Conservation (phyloP, 345 rosid species). For the Camelina laxa region DNA sequence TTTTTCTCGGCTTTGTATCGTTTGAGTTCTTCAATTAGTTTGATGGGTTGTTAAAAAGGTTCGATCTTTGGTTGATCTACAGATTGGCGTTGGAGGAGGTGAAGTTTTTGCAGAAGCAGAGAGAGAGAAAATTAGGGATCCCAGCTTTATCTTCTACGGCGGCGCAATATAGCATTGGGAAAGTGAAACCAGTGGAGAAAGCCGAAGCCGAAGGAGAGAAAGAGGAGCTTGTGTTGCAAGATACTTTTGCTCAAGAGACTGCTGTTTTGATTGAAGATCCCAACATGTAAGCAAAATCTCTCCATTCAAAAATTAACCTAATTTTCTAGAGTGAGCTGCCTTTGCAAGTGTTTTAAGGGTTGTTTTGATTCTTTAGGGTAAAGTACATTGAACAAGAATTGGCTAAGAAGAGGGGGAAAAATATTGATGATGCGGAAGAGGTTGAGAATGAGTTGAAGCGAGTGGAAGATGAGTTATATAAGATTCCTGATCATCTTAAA, state of each 20-base stretch:
- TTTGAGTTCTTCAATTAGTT: background rate
- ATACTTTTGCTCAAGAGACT: slow-evolving; percentile 97
- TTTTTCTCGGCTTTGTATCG: background rate
- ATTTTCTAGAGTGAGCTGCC: slow-evolving; percentile 11
- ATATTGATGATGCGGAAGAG: slow-evolving; percentile 52
- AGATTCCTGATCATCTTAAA: slow-evolving; percentile 94
- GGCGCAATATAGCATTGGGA: slow-evolving; percentile 46
- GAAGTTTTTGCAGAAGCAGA: slow-evolving; percentile 89
- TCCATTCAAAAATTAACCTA: background rate
- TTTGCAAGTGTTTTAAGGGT: background rate
- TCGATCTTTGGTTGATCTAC: slow-evolving; percentile 10
- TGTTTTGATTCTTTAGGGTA: slow-evolving; percentile 53
- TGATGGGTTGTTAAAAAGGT: slow-evolving; percentile 22
- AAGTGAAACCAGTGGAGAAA: slow-evolving; percentile 59
- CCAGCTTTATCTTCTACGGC: slow-evolving; percentile 56
- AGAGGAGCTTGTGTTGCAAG: slow-evolving; percentile 96
- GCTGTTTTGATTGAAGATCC: slow-evolving; percentile 97
- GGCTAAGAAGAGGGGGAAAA: slow-evolving; percentile 83
- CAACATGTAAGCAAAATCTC: slow-evolving; percentile 59
- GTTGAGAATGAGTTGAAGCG: slow-evolving; percentile 74
- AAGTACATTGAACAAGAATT: slow-evolving; percentile 89
- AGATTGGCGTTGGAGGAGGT: slow-evolving; percentile 88
- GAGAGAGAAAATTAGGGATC: slow-evolving; percentile 84
- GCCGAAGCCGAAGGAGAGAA: slow-evolving; percentile 86
- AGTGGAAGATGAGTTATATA: slow-evolving; percentile 90